Conservation (phyloP, 2,329 filamentous ascomycete species). For the Stemphylium vesicarium region DNA sequence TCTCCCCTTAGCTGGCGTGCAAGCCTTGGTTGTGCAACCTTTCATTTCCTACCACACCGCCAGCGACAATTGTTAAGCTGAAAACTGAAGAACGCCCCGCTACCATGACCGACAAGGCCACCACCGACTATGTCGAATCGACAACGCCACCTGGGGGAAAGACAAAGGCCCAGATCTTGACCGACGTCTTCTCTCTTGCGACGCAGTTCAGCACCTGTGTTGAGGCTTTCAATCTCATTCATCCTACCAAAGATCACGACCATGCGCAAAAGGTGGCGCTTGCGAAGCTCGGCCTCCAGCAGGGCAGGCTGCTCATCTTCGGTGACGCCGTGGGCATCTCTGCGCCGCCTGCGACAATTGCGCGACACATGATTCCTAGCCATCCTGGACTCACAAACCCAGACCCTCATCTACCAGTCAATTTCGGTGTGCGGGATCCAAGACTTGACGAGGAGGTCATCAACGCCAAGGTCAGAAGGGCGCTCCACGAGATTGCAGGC, state of each 20-base stretch:
- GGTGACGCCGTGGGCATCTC: slow-evolving; percentile 56
- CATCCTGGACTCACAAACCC: slow-evolving; percentile 54
- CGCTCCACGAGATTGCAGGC: slow-evolving; percentile 54
- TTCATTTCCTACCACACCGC: background rate
- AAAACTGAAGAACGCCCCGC: slow-evolving; percentile 24
- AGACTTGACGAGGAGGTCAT: slow-evolving; percentile 50
- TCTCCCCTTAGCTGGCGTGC: slow-evolving; percentile 2
- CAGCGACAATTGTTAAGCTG: background rate
- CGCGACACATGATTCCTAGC: slow-evolving; percentile 53
- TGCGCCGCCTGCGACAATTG: slow-evolving; percentile 52
- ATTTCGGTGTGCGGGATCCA: slow-evolving; percentile 52
- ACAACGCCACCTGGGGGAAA: slow-evolving; percentile 22
- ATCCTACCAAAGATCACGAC: slow-evolving; percentile 51
- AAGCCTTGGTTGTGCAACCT: background rate
- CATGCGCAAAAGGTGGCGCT: slow-evolving; percentile 53
- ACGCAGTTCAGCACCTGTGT: slow-evolving; percentile 56
- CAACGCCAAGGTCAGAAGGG: slow-evolving; percentile 48
- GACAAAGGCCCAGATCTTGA: slow-evolving; percentile 45
- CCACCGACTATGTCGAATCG: slow-evolving; percentile 25
- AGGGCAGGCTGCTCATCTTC: slow-evolving; percentile 56
- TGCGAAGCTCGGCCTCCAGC: slow-evolving; percentile 54
- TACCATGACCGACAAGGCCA: slow-evolving; percentile 28
- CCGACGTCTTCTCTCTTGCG: slow-evolving; percentile 52
- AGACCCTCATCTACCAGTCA: slow-evolving; percentile 53
- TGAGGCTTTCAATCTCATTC: slow-evolving; percentile 56